Percentiles rank a stretch among this genome's conserved stretches.
Evolutionary conservation across 31 red algal genomes (phyloP).

Genomic region (Odonthalia washingtoniensis): DNA sequence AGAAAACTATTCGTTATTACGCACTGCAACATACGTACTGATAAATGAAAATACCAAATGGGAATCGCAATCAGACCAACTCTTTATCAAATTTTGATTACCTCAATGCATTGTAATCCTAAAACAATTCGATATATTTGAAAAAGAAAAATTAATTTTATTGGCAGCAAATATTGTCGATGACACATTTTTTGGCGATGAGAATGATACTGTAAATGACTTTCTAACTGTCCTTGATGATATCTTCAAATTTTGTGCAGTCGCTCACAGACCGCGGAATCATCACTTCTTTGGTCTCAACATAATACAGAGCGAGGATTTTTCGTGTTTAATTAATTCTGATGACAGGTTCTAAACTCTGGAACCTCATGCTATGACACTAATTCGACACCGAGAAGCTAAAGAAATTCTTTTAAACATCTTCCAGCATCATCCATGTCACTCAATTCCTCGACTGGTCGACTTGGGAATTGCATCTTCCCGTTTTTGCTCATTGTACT

Average conservation of each 20-base stretch:
- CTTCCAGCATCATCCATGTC: too few species aligned
- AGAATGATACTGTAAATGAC: not conserved
- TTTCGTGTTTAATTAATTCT: too few species aligned
- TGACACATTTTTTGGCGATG: not conserved
- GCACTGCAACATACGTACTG: slow-evolving; percentile 11
- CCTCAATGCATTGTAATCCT: not conserved
- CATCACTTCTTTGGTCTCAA: too few species aligned
- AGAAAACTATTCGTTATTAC: too few species aligned
- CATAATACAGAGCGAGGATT: too few species aligned
- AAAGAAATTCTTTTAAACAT: too few species aligned
- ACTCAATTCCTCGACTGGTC: too few species aligned
- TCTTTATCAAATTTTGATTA: not conserved
- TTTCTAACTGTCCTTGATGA: slow-evolving; percentile 2
- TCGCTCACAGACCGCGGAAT: not conserved
- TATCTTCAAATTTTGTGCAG: not conserved
- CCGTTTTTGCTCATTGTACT: too few species aligned
- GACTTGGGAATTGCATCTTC: too few species aligned
- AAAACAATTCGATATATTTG: not conserved
- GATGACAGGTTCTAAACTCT: too few species aligned
- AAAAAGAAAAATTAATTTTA: slow-evolving; percentile 3
- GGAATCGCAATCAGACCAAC: slow-evolving; percentile 6
- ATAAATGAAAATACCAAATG: slow-evolving; percentile 39
- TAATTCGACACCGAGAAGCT: too few species aligned
- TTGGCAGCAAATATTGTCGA: slow-evolving; percentile 20
- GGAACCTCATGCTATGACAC: too few species aligned